phyloP scores from a whole-genome alignment of 164 flowering plant genomes.

The Saururus chinensis region DNA sequence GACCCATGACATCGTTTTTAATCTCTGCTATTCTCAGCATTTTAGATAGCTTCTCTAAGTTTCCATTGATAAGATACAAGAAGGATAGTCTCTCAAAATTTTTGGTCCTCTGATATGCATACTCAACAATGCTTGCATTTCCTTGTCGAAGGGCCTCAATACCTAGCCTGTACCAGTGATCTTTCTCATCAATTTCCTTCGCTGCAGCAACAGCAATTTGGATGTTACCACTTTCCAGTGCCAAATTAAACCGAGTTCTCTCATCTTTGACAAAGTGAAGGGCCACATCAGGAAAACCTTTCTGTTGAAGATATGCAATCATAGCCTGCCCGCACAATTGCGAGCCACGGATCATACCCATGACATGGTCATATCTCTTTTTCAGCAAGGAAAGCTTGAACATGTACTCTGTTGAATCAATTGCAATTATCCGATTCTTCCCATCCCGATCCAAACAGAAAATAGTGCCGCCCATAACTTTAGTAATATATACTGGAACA shows the following conservation, averaged over 20 bases:
- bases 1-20: conserved; percentile 90
- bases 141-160: conserved; percentile 96
- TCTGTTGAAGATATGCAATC: conserved; percentile 93
- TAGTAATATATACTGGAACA: conserved; percentile 62
- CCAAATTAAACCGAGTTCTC: conserved; percentile 70
- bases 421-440: conserved; percentile 43
- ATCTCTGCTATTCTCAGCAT: conserved; percentile 89
- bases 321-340: conserved; percentile 89
- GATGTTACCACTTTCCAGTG: conserved; percentile 84
- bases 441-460: conserved; percentile 72
- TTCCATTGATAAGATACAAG: conserved; percentile 82
- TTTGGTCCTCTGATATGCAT: conserved; percentile 87
- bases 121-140: conserved; percentile 80
- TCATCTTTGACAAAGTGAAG: conserved; percentile 90
- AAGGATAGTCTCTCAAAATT: conserved; percentile 85
- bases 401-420: conserved; percentile 83
- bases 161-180: conserved; percentile 83
- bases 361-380: conserved; percentile 72
- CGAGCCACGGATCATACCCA: conserved; percentile 67
- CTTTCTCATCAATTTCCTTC: conserved; percentile 79
- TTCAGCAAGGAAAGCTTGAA: conserved; percentile 50
- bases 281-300: conserved; percentile 91
- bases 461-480: conserved; percentile 58
- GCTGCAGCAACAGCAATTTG: conserved; percentile 84
- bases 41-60: conserved; percentile 69